phyloP scores from a whole-genome alignment of 2,329 filamentous ascomycete species.

The Xylaria sp. region DNA sequence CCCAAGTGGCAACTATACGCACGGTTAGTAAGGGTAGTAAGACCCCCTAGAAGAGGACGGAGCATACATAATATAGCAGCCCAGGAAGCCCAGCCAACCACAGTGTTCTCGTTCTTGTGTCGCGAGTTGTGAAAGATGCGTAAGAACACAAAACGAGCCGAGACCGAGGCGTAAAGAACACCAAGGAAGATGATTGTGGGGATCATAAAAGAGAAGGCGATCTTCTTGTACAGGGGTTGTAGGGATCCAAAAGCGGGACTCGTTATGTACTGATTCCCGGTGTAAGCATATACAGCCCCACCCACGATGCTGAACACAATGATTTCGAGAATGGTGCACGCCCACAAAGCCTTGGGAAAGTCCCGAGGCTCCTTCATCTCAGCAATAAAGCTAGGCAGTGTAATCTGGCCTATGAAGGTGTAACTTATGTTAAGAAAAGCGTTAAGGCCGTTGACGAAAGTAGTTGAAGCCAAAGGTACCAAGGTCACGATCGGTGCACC shows the following conservation, averaged over 20 bases:
- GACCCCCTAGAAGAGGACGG: conserved; percentile 23
- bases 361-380: conserved; percentile 86
- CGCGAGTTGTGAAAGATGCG: conserved; percentile 81
- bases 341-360: conserved; percentile 93
- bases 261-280: conserved; percentile 88
- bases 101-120: conserved; percentile 83
- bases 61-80: conserved; percentile 71
- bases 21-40: conserved; percentile 14
- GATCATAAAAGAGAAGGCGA: conserved; percentile 94
- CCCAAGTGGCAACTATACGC: conserved; percentile 71
- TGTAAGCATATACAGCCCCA: conserved; percentile 83
- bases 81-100: conserved; percentile 85
- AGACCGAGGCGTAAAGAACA: conserved; percentile 89
- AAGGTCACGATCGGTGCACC: conserved; percentile 76
- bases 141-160: conserved; percentile 91
- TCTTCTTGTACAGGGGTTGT: conserved; percentile 82
- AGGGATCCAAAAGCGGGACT: conserved; percentile 88
- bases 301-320: conserved; percentile 88
- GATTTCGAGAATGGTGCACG: conserved; percentile 87
- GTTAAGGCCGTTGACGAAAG: conserved; percentile 83
- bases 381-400: conserved; percentile 91
- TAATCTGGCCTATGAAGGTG: conserved; percentile 96
- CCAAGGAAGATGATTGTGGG: conserved; percentile 93
- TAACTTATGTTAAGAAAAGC: conserved; percentile 97
- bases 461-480: conserved; percentile 74